Conservation (phyloP, 1,139 yeast genomes). For the Kodamaea anthophila region DNA sequence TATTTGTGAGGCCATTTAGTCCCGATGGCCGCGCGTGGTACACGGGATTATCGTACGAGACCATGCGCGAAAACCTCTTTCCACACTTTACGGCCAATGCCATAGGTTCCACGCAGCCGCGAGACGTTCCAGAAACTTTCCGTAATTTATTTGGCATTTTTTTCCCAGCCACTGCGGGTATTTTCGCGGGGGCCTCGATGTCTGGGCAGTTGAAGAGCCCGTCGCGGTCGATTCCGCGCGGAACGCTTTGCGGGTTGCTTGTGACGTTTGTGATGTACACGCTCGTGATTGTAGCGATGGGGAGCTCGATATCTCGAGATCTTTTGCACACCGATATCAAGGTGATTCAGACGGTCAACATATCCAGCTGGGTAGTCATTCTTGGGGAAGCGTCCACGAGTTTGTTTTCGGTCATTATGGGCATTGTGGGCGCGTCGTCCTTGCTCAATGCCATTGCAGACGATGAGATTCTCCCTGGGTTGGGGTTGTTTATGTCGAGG, state of each 20-base stretch:
- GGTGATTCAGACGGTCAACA: conserved; percentile 73
- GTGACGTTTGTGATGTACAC: conserved; percentile 72
- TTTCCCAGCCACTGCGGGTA: conserved; percentile 97
- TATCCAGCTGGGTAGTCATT: conserved; percentile 66
- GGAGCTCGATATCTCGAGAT: conserved; percentile 72
- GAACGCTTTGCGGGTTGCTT: conserved; percentile 76
- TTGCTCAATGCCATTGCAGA: conserved; percentile 85
- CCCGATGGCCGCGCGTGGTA: conserved; percentile 47
- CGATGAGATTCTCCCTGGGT: conserved; percentile 78
- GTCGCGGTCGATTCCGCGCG: conserved; percentile 81
- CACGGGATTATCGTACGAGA: conserved; percentile 68
- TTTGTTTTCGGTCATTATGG: conserved; percentile 86
- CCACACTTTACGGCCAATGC: conserved; percentile 87
- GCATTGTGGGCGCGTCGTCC: conserved; percentile 90
- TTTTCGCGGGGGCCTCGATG: conserved; percentile 98
- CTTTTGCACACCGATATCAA: conserved; percentile 72
- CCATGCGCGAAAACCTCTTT: conserved; percentile 56
- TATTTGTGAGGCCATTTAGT: conserved; percentile 54
- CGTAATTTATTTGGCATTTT: conserved; percentile 86
- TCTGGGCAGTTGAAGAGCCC: conserved; percentile 90
- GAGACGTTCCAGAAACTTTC: conserved; percentile 59
- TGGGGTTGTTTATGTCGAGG: conserved; percentile 47
- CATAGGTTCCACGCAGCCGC: conserved; percentile 72
- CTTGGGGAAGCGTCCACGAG: conserved; percentile 88
- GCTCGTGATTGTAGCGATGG: conserved; percentile 72